These are phyloP conservation scores for Poa annua DNA, from an alignment of 176 grass and related monocot species.

Conservation along the genomic window DNA sequence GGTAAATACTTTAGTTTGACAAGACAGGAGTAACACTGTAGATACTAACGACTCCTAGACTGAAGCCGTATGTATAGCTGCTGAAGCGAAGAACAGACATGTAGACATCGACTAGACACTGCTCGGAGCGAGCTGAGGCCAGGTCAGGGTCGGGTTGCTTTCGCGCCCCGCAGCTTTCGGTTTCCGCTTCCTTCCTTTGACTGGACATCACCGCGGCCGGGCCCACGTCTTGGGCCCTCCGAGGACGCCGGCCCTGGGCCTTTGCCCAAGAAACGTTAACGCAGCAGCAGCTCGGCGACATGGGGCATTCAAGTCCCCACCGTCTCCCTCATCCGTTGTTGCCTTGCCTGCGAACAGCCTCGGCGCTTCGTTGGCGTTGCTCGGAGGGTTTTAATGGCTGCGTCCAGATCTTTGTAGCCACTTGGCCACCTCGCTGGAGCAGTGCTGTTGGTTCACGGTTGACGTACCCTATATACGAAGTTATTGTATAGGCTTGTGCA, in stretches of 20 bases:
- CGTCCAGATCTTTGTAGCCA: conserved; percentile 25
- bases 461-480: neutral
- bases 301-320: conserved; percentile 42
- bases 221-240: conserved; percentile 42
- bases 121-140: neutral
- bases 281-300: conserved; percentile 27
- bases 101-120: neutral
- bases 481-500: neutral
- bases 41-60: neutral
- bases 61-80: neutral
- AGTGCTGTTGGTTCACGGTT: conserved; percentile 8
- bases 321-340: conserved; percentile 5
- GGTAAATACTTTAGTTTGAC: neutral
- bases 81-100: neutral
- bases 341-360: conserved; percentile 38
- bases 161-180: conserved; percentile 32
- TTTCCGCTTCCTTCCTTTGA: conserved; percentile 30
- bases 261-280: conserved; percentile 30
- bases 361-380: conserved; percentile 39
- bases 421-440: neutral
- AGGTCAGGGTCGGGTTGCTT: conserved; percentile 41
- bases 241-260: conserved; percentile 41
- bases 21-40: neutral
- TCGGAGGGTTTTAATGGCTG: conserved; percentile 33
- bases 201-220: conserved; percentile 11